Base-by-base conservation (phyloP, 169 alveolate species). In the Sarcocystis neurona region DNA sequence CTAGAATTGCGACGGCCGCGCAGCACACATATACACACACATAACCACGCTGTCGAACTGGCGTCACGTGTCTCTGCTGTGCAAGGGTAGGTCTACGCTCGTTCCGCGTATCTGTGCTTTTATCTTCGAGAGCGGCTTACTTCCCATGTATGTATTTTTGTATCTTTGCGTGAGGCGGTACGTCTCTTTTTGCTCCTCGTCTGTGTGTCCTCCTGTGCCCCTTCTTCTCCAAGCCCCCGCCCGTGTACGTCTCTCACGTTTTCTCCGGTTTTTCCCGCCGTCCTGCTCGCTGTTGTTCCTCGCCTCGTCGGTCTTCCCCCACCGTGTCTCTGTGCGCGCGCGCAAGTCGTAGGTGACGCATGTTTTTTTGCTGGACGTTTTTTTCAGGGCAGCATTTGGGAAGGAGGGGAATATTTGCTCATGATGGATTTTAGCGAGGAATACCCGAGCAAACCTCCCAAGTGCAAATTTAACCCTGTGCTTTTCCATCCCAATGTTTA, bases 371-470 rank as follows among this genome's bases (percentile, higher is more conserved):
- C 50, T 78, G 37, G 5, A 37, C 6, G 30, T 56, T 10, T 39
- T 32, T 34, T 66, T 39, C 93, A 92, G 95, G 96, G 97, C 84
- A 92, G 98, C 79, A 95, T 96, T 34, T 98, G 99, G 99, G 99
- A 98, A 94, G 99, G 98, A 12, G 99, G 99, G 6, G 98, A 97
- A 85, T 98, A 97, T 92, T 97, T 97, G 70, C 94, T 99, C 46
- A 95, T 95, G 41, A 98, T 99, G 99, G 99, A 97, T 91, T 99
- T 98, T 93, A 91, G 99, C 3, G 99, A 98, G 89, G 99, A 98
- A 70, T 99, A 98, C 94, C 99, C 99, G 34, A 96, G 98, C 93
- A 99, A 98, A 84, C 99, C 99, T 46, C 99, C 99, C 15, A 98
- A 98, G 96, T 99, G 99, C 96, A 97, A 96, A 92, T 99, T 99